Percentiles rank a stretch among this genome's conserved stretches.
Conservation (phyloP, 768 basidiomycete species). For the Hypsizygus marmoreus region DNA sequence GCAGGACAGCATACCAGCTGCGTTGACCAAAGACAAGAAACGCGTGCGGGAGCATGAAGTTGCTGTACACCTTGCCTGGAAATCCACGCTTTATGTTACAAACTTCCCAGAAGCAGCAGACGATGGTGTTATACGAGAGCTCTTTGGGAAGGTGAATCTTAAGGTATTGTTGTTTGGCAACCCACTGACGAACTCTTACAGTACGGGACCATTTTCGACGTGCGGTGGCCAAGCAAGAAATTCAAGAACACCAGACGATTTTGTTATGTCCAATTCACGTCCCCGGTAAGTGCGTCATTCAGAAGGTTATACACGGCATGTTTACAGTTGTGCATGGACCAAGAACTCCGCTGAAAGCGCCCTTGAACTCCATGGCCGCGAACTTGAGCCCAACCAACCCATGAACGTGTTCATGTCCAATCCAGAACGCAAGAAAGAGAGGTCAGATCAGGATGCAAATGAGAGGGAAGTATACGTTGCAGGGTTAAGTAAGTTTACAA, state of each 20-base stretch:
- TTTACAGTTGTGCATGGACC: no score
- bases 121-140: constrained; percentile 68
- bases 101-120: constrained; percentile 91
- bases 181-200: constrained; percentile 29
- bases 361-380: constrained; percentile 75
- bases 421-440: constrained; percentile 83
- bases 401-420: constrained; percentile 88
- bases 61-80: constrained; percentile 88
- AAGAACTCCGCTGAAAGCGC: constrained; percentile 73
- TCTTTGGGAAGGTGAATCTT: constrained; percentile 75
- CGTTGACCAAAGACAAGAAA: constrained; percentile 95
- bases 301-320: no score
- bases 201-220: constrained; percentile 92
- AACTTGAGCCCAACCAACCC: constrained; percentile 66
- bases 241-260: constrained; percentile 90
- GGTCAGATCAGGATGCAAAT: constrained; percentile 87
- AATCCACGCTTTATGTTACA: constrained; percentile 92
- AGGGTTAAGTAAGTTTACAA: constrained; percentile 78
- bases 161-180: background rate
- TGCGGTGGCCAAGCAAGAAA: constrained; percentile 98
- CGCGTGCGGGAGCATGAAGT: constrained; percentile 75
- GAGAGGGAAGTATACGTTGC: constrained; percentile 87
- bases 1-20: constrained; percentile 81
- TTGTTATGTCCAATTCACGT: constrained; percentile 90
- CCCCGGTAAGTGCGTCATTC: constrained; percentile 60